Evolutionary conservation across 2,329 filamentous ascomycete genomes (phyloP), one percentile per base, ranked within the genome.

Genomic region (Fusarium musae): DNA sequence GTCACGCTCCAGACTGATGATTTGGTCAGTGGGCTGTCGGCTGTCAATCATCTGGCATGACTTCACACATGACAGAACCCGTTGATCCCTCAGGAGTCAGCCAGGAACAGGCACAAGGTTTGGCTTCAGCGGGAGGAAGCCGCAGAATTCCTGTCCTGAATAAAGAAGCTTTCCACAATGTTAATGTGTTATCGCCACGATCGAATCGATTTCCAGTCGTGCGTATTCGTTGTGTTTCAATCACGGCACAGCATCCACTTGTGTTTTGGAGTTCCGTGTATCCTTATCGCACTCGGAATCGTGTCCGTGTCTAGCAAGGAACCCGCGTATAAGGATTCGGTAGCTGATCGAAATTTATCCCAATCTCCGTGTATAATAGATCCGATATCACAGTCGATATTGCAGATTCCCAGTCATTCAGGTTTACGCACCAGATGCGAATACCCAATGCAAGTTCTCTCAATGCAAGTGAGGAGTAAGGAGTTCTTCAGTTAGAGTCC

Each of bases 81-180:
- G 23, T 54, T 54, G 43, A 43, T 28, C 42, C 32, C 21, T 39
- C 65, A 54, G 23, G 39, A 53, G 44, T 53, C 40, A 44, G 15
- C 47, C 71, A 74, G 71, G 71, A 62, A 74, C 71, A 73, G 69
- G 46, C 46, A 53, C 50, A 63, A 64, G 44, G 54, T 68, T 57
- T 16, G 62, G 47, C 42, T 50, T 43, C 53, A 53, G 46, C 59
- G 63, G 71, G 71, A 73, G 46, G 36, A 42, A 59, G 71, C 71
- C 71, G 74, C 71, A 52, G 28, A 56, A 73, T 73, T 74, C 71
- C 71, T 65, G 23, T 50, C 46, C 43, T 57, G 39, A 46, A 56
- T 39, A 23, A 36, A 59, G 32, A 65, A 57, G 23, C 28, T 46
- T 39, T 32, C 46, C 28, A 36, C 56, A n/a, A 42, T 26, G 42